phyloP scores from a whole-genome alignment of 2,329 filamentous ascomycete genomes.

The Cladophialophora carrionii region DNA sequence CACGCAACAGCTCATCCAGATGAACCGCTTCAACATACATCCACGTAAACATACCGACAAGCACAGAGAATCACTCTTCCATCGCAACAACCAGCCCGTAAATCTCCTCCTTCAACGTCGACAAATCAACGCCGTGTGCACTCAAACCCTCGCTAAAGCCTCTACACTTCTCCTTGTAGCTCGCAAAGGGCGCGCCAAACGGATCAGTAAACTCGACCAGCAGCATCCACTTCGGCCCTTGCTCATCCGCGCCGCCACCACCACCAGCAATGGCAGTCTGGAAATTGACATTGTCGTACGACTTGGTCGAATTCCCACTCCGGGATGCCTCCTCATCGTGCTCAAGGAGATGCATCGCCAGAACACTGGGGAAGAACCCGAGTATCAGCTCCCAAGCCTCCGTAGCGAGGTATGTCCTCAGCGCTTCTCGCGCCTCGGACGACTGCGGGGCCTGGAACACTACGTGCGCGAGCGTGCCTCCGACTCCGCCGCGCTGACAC shows the following conservation, averaged over 20 bases:
- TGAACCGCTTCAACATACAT: neutral
- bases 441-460: conserved; percentile 11
- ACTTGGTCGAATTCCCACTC: conserved; percentile 23
- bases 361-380: conserved; percentile 2
- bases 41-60: too few relatives aligned
- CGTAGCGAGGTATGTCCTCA: conserved; percentile 6
- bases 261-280: neutral
- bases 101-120: conserved; percentile 4
- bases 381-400: neutral
- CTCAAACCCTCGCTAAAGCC: conserved; percentile 8
- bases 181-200: conserved; percentile 16
- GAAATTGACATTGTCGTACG: conserved; percentile 24
- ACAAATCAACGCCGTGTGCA: conserved; percentile 7
- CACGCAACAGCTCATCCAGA: neutral
- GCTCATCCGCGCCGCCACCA: neutral
- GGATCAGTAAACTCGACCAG: conserved; percentile 25
- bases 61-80: conserved; percentile 3
- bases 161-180: conserved; percentile 1
- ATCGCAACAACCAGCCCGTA: conserved; percentile 17
- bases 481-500: conserved; percentile 4
- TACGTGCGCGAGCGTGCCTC: conserved; percentile 19
- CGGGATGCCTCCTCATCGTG: conserved; percentile 17
- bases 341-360: conserved; percentile 25
- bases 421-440: neutral
- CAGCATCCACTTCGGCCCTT: conserved; percentile 16